phyloP scores from a whole-genome alignment of 305 asterid genomes.

The Rubia tinctorum region DNA sequence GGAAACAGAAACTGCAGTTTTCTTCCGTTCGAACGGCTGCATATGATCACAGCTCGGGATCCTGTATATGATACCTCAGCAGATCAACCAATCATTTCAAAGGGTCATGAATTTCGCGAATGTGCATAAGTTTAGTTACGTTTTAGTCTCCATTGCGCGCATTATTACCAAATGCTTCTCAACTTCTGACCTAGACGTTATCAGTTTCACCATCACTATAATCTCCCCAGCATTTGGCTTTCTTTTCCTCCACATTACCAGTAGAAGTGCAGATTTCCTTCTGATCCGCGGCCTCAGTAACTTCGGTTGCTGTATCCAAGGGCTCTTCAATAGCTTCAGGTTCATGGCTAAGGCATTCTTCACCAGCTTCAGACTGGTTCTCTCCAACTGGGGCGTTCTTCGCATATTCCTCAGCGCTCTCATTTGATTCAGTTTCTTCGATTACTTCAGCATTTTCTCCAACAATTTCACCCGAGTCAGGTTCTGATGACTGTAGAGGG shows the following conservation, averaged over 20 bases:
- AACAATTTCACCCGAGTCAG: slow-evolving; percentile 33
- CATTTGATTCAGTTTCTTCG: slow-evolving; percentile 27
- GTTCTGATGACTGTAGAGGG: slow-evolving; percentile 38
- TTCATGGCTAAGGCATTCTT: slow-evolving; percentile 31
- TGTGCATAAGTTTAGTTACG: not conserved
- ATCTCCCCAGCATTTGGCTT: slow-evolving; percentile 56
- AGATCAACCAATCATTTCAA: not conserved
- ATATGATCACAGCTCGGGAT: not conserved
- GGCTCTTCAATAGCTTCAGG: slow-evolving; percentile 31
- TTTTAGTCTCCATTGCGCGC: not conserved
- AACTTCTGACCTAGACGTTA: slow-evolving; percentile 34
- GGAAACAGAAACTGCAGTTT: not conserved
- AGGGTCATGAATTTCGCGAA: not conserved
- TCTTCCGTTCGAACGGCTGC: not conserved
- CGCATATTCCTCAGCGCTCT: slow-evolving; percentile 24
- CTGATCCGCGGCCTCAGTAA: slow-evolving; percentile 21
- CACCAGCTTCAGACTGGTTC: slow-evolving; percentile 26
- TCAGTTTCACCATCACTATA: slow-evolving; percentile 56
- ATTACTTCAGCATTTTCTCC: slow-evolving; percentile 39
- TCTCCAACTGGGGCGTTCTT: slow-evolving; percentile 23
- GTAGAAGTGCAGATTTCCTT: slow-evolving; percentile 21
- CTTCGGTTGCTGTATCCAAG: slow-evolving; percentile 25
- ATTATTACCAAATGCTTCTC: slow-evolving; percentile 13
- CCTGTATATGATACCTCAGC: not conserved
- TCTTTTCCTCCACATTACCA: slow-evolving; percentile 37